phyloP scores from a whole-genome alignment of 495 filamentous ascomycete species.

The Aspergillus cavernicola region DNA sequence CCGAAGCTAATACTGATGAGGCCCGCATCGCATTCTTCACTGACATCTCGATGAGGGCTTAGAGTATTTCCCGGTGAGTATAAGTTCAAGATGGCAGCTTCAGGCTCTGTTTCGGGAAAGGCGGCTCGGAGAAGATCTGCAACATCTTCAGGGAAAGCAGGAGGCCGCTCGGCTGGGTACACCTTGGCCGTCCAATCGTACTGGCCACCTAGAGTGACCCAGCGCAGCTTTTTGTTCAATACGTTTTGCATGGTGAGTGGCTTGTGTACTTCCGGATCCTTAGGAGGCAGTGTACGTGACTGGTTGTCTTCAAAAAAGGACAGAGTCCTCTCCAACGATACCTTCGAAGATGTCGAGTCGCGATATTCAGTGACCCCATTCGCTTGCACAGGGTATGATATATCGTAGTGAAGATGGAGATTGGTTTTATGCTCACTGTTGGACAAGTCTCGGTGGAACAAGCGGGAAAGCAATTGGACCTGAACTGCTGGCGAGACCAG shows the following conservation, averaged over 20 bases:
- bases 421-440: conserved; percentile 76
- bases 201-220: conserved; percentile 90
- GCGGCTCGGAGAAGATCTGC: conserved; percentile 56
- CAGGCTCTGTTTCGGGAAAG: conserved; percentile 68
- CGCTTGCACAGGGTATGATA: conserved; percentile 57
- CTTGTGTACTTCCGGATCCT: conserved; percentile 64
- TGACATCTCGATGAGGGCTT: conserved; percentile 85
- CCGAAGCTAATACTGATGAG: conserved; percentile 83
- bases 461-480: conserved; percentile 56
- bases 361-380: conserved; percentile 7
- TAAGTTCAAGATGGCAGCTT: conserved; percentile 89
- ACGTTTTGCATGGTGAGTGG: conserved; percentile 61
- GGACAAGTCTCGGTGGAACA: conserved; percentile 79
- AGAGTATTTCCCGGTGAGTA: conserved; percentile 86
- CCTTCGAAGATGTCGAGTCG: neutral
- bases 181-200: conserved; percentile 88
- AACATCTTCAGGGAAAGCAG: conserved; percentile 71
- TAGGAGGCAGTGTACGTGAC: conserved; percentile 48
- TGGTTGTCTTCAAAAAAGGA: conserved; percentile 52
- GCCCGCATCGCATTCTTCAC: conserved; percentile 69
- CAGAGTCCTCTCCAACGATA: neutral
- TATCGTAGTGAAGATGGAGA: conserved; percentile 73
- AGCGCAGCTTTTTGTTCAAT: conserved; percentile 75
- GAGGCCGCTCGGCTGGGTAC: conserved; percentile 66
- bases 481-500: conserved; percentile 68